A percentile compares a stretch with the other conserved stretches of the same genome.
Evolutionary conservation across 2,329 filamentous ascomycete genomes (phyloP).

Genomic region (Xylariales sp.): DNA sequence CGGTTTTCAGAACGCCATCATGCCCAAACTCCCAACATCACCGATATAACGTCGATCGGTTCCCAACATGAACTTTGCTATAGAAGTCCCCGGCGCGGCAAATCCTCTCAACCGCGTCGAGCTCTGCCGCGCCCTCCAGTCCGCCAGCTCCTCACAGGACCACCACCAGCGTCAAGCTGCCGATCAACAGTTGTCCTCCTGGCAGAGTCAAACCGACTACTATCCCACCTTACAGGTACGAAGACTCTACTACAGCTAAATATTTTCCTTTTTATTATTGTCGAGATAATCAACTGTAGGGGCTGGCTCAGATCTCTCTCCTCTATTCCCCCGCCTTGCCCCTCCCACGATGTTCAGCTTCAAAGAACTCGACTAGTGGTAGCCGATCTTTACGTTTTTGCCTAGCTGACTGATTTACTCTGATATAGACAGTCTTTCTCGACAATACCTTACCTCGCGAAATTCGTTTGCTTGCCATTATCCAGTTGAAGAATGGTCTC

Average conservation of each 20-base stretch:
- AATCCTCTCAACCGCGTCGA: conserved; percentile 73
- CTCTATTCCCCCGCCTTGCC: too few species aligned
- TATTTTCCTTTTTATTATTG: background rate
- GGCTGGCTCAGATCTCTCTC: too few species aligned
- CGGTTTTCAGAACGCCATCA: too few species aligned
- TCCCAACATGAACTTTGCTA: conserved; percentile 71
- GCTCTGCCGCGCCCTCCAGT: conserved; percentile 72
- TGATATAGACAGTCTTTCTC: conserved; percentile 77
- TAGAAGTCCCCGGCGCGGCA: conserved; percentile 86
- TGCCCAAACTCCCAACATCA: background rate
- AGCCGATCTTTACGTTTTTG: conserved; percentile 1
- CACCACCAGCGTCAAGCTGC: conserved; percentile 73
- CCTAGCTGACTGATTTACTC: conserved; percentile 14
- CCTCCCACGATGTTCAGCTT: too few species aligned
- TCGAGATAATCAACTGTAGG: too few species aligned
- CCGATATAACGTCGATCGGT: conserved; percentile 9
- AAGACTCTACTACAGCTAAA: background rate
- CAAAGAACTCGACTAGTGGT: too few species aligned
- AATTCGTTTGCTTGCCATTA: conserved; percentile 88
- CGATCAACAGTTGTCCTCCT: conserved; percentile 76
- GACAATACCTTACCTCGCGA: conserved; percentile 81
- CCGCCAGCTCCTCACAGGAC: conserved; percentile 69
- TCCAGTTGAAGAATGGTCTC: conserved; percentile 96
- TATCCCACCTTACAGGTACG: conserved; percentile 75
- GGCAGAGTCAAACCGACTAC: conserved; percentile 75